phyloP scores from a whole-genome alignment of 1,284 basidiomycete genomes.

The Paramarasmius palmivorus region DNA sequence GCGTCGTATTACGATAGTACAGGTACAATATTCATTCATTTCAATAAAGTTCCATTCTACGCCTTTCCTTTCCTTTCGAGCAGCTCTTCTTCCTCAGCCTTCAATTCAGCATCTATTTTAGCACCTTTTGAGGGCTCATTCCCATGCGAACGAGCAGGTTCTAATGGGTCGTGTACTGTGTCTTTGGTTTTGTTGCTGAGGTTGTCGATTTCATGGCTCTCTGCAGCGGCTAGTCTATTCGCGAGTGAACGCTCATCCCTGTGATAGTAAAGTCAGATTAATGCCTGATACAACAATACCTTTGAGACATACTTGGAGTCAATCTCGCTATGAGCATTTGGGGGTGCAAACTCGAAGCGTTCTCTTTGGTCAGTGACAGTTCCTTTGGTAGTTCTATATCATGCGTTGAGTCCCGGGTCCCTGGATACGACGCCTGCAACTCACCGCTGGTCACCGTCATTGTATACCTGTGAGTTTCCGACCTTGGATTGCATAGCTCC shows the following conservation, averaged over 20 bases:
- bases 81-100: constrained; percentile 30
- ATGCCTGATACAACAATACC: background rate
- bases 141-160: constrained; percentile 48
- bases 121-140: constrained; percentile 59
- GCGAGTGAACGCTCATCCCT: constrained; percentile 43
- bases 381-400: constrained; percentile 13
- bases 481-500: constrained; percentile 45
- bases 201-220: constrained; percentile 25
- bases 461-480: constrained; percentile 44
- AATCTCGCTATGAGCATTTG: constrained; percentile 34
- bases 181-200: constrained; percentile 27
- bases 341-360: constrained; percentile 29
- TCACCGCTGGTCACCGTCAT: constrained; percentile 42
- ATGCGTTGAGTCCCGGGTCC: constrained; percentile 17
- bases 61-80: constrained; percentile 48
- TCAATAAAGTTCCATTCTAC: constrained; percentile 8
- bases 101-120: constrained; percentile 16
- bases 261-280: background rate
- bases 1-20: too few species aligned
- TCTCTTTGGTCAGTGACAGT: constrained; percentile 2
- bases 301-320: constrained; percentile 37
- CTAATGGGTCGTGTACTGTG: constrained; percentile 38
- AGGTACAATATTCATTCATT: too few species aligned
- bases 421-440: constrained; percentile 17
- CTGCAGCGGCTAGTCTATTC: constrained; percentile 36